Base-by-base conservation (phyloP, 768 basidiomycete species). In the Trametes cinnabarina region DNA sequence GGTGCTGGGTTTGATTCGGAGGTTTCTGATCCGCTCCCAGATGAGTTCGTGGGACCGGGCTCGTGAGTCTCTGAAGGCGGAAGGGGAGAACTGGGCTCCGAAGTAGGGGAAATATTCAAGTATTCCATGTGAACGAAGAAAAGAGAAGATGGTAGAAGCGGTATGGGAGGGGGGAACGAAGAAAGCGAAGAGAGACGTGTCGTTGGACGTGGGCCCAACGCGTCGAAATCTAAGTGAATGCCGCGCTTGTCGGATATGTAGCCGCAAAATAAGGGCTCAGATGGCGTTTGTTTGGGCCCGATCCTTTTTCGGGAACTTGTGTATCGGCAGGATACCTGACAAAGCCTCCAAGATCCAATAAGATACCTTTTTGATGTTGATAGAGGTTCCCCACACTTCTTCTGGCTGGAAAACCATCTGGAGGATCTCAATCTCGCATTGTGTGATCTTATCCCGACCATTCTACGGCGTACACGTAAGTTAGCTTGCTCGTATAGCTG, bases 251-350 rank as follows among this genome's bases (percentile, higher is more conserved):
- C 35, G 34, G 49, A 30, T 26, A 39, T 26, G 34, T 37, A 23
- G 15, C 44, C 30, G 42, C 28, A 47, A 51, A 42, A 55, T 47
- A 55, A 26, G 15, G 34, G 35, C 37, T 30, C 25, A 39, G 25
- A 39, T 55, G 53, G 53, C 53, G 35, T 47, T 49, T 55, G 53
- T 47, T 55, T 47, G 37, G 25, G 15, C 25, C 46, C 52, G n/a
- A 12, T 23, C 20, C 57, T 42, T 51, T 49, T 52, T 44, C 35
- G 51, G 51, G 25, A 42, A 25, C 25, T 23, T 37, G 30, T 47
- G 43, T 37, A 32, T 47, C 57, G 57, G 57, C 57, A 41, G 22
- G 51, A 32, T 7, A 17, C 22, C 32, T 22, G 48, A 37, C 20
- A 44, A 7, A 25, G 41, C 20, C 40, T 17, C 20, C 17, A 19